Base-by-base conservation (phyloP, 306 rosid genomes). In the Citrullus colocynthis region DNA sequence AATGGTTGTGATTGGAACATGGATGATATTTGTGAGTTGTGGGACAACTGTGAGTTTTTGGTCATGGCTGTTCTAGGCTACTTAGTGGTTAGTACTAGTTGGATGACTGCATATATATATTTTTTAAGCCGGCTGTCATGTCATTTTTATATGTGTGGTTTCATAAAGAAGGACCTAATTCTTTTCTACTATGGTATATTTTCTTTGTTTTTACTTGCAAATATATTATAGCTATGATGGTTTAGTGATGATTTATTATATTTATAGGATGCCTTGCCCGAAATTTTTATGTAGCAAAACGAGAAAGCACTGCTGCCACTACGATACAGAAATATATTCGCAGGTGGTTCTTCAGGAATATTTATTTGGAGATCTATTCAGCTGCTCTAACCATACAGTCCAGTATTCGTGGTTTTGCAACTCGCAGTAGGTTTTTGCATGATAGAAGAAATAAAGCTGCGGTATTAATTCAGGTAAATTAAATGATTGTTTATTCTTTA, bases 361-460 rank as follows among this genome's bases (percentile, higher is more conserved):
- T 89, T 59, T 88, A 89, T 83, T 12, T 78, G 82, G 81, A 87
- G 74, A 63, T 95, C 62, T 73, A 81, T 90, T 83, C 85, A 48
- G 89, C 96, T 75, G 66, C 92, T 60, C 67, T 82, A 51, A 82
- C 81, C 74, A 80, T 95, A 44, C 99, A 95, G 83, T 92, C 96
- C 60, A 78, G 80, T 81, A 78, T 88, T 63, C 90, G 89, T 75
- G 93, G 96, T 60, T 90, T 92, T 80, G 80, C 87, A 58, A 86
- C 89, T 78, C 97, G 88, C 83, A 83, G 74, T 80, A 89, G 82
- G 79, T 89, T 86, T 80, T 78, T 86, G 82, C 89, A 82, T 79
- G 88, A 63, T 65, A 92, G 86, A 80, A 86, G 90, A 78, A 91
- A 84, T 79, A 95, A 81, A 85, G 97, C 99, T 80, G 97, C 97